Percentiles rank a stretch among this genome's conserved stretches.
Evolutionary conservation across 2,329 filamentous ascomycete genomes (phyloP).

Genomic region (Colletotrichum tanaceti): DNA sequence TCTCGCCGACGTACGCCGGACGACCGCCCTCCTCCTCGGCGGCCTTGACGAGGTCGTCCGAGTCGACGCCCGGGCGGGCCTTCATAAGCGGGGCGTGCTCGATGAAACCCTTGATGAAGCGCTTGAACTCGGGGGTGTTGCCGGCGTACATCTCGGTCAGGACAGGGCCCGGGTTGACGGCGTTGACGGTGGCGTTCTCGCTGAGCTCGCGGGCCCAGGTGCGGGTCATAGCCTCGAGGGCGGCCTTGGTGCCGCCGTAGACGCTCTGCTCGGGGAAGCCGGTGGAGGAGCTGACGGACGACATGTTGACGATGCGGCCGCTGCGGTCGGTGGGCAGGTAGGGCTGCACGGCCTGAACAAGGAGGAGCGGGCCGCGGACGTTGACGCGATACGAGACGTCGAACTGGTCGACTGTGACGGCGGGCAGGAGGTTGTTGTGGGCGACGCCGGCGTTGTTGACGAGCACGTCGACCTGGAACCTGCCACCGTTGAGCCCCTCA

Average conservation of each 20-base stretch:
- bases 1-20: constrained; percentile 74
- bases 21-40: constrained; percentile 66
- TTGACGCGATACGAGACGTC: constrained; percentile 81
- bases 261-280: constrained; percentile 67
- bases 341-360: constrained; percentile 78
- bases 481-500: constrained; percentile 47
- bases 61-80: constrained; percentile 70
- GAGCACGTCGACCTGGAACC: constrained; percentile 81
- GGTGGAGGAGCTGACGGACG: constrained; percentile 64
- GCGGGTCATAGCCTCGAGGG: constrained; percentile 69
- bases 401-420: constrained; percentile 75
- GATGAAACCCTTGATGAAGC: constrained; percentile 56
- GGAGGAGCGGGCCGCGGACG: constrained; percentile 81
- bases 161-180: constrained; percentile 68
- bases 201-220: constrained; percentile 69
- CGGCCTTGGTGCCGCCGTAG: constrained; percentile 69
- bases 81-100: constrained; percentile 70
- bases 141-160: constrained; percentile 63
- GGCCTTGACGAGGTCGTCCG: constrained; percentile 69
- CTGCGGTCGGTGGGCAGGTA: constrained; percentile 77
- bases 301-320: constrained; percentile 66
- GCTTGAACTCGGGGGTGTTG: constrained; percentile 57
- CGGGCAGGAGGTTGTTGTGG: constrained; percentile 72
- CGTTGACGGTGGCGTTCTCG: constrained; percentile 65
- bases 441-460: constrained; percentile 86